These are phyloP conservation scores for Lycium barbarum DNA, from an alignment of 257 asterid genomes.

Conservation along the genomic window DNA sequence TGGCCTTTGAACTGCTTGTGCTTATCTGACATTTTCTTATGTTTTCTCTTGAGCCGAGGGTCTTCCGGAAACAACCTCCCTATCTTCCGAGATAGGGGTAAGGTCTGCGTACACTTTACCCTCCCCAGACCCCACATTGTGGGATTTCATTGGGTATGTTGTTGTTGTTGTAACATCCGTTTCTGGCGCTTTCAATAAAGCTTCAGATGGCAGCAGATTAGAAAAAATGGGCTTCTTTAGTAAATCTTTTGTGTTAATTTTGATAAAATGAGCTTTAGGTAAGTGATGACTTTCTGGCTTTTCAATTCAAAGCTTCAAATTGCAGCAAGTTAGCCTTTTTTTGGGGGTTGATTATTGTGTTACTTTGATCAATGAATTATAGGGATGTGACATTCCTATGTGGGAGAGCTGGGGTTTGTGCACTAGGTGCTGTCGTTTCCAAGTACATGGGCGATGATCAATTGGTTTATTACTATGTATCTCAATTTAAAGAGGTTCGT, in stretches of 20 bases:
- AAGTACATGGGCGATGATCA: slow-evolving; percentile 53
- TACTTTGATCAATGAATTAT: slow-evolving; percentile 30
- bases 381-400: slow-evolving; percentile 72
- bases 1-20: too few species aligned
- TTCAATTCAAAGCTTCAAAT: slow-evolving; percentile 2
- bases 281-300: not conserved
- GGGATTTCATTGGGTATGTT: too few species aligned
- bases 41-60: too few species aligned
- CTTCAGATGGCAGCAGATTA: not conserved
- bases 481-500: slow-evolving; percentile 64
- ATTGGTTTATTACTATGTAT: slow-evolving; percentile 49
- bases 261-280: not conserved
- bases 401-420: slow-evolving; percentile 80
- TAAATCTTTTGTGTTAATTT: slow-evolving; percentile 9
- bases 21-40: too few species aligned
- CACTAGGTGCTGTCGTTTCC: slow-evolving; percentile 80
- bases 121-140: too few species aligned
- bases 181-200: too few species aligned
- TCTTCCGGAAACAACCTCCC: too few species aligned
- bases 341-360: slow-evolving; percentile 24
- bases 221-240: not conserved
- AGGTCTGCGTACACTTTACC: too few species aligned
- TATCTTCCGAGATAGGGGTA: too few species aligned
- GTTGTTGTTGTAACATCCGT: too few species aligned
- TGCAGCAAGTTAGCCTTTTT: not conserved